Evolutionary conservation across 73 alveolate genomes (phyloP), one percentile per base, ranked within the genome.

Genomic region (Breviolum minutum): DNA sequence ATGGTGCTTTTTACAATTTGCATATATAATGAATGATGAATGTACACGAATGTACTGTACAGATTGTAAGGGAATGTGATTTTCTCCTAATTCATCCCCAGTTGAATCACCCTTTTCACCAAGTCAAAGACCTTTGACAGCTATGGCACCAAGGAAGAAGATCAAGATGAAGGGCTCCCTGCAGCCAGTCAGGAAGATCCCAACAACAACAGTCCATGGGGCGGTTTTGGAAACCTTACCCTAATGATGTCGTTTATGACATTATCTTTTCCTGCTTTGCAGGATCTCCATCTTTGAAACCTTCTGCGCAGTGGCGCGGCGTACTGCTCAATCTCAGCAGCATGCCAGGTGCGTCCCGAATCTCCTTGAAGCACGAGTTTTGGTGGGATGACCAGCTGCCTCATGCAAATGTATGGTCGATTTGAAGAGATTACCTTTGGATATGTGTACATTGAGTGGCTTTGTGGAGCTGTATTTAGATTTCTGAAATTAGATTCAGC

Each of bases 241-340:
- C 17, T 68, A 1, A 68, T 14, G 77, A 17, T 8, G 63, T 27
- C 63, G 7, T 8, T 77, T n/a, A 0, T 0, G 22, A 0, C 13
- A 12, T 60, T 14, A 12, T 20, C 86, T 5, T 14, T 5, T 14
- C 5, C 14, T 17, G 22, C 86, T 22, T 29, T 26, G 22, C 27
- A 85, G 94, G 94, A 85, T 85, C 61, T 91, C 97, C 89, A 73
- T 91, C 97, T 91, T 91, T 32, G 97, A 91, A 88, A 74, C 85
- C 97, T 91, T 91, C 97, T 91, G 97, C 71, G 97, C 97, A 7
- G 97, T 91, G n/a, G 97, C 97, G 27, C 88, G 97, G 64, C 97
- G 97, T 60, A 70, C 74, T 19, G 86, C 79, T 54, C 30, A 19
- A 74, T 54, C 48, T 54, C 69, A 40, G 61, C 94, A 85, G 76